Conservation (phyloP, 78 protist species). For the slime mould (Dictyostelium discoideum) region DNA sequence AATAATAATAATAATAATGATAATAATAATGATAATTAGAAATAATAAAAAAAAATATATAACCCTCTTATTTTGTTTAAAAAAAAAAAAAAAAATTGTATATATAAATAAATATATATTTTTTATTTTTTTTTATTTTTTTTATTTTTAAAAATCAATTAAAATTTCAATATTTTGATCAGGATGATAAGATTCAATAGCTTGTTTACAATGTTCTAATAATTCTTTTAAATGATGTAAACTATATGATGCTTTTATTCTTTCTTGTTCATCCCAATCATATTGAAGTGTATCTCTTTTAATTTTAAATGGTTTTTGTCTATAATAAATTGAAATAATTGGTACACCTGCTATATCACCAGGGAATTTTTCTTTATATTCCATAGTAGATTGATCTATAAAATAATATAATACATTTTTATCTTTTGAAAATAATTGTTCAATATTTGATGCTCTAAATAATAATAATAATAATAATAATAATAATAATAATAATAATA, state of each 20-base stretch:
- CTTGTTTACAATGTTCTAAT: not conserved
- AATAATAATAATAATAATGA: too few relatives aligned
- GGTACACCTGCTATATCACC: constrained; percentile 68
- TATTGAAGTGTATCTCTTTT: constrained; percentile 18
- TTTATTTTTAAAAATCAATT: constrained; percentile 8
- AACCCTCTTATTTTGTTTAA: too few relatives aligned
- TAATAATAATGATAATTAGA: too few relatives aligned
- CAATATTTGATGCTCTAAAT: constrained; percentile 27
- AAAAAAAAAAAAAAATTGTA: not conserved
- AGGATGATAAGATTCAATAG: not conserved
- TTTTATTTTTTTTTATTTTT: not conserved
- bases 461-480: not conserved
- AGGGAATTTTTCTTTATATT: constrained; percentile 27
- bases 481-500: not conserved
- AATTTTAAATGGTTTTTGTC: constrained; percentile 57
- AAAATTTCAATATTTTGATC: constrained; percentile 19
- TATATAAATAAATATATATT: not conserved
- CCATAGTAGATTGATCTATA: constrained; percentile 34
- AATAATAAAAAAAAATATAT: too few relatives aligned
- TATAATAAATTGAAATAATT: constrained; percentile 20
- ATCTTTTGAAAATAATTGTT: constrained; percentile 34
- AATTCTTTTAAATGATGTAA: constrained; percentile 3
- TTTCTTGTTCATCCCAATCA: constrained; percentile 63
- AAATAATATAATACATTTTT: constrained; percentile 16
- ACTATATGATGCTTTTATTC: not conserved